Base-by-base conservation (phyloP, 2,329 filamentous ascomycete species). In the Periconia sp. region DNA sequence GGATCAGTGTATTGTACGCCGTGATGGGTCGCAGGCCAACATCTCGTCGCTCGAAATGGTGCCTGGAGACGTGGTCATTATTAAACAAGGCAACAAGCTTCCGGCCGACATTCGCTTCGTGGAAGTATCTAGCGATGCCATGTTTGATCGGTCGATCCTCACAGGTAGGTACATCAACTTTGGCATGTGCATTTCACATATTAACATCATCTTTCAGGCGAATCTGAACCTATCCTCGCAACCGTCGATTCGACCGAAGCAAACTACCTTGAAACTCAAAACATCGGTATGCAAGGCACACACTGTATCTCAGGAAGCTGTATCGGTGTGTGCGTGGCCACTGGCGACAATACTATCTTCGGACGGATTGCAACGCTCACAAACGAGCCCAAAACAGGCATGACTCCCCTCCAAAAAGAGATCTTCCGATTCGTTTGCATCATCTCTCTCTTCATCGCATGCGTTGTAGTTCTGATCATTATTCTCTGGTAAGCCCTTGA, bases 231-330 rank as follows among this genome's bases (percentile, higher is more conserved):
- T 1, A 73, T 91, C 6, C 74, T 82, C 3, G 88, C 82, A 2
- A 82, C 84, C 0, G 79, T 88, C 14, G 80, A 89, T n/a, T 83
- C 80, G 15, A 72, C 68, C 33, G 87, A 91, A 63, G 77, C 81
- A 40, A 91, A 91, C 69, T 91, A 90, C 64, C 83, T 92, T 30
- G 89, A 92, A 67, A 92, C 88, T 3, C 83, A 84, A 49, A 88
- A 85, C 62, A 90, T 92, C 49, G 89, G 88, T 19, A 79, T 92
- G 10, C 88, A 91, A 66, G 89, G 90, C n/a, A 91, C 89, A 0
- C 88, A 92, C 64, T 91, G 88, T 60, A 84, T 89, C 3, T 85
- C 85, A 7, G 89, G 89, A 2, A 85, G 78, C 19, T 86, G 83
- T 48, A 77, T 81, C 14, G 89, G 86, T 17, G 74, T 92, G 10